Base-by-base conservation (phyloP, 2,329 filamentous ascomycete genomes). In the Aspergillus sp. region DNA sequence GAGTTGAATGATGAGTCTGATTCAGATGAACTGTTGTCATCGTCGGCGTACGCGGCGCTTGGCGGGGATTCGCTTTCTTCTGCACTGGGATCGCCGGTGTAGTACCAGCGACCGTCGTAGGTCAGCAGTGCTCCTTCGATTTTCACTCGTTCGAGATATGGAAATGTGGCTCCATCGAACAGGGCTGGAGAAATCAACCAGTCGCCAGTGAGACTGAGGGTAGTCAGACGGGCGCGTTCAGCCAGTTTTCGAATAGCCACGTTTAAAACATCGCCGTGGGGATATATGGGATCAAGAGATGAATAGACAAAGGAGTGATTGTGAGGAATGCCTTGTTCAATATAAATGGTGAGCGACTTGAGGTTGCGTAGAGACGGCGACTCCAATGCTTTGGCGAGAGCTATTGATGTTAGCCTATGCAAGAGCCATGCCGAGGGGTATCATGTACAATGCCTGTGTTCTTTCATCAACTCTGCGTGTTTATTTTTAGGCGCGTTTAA, bases 71-170 rank as follows among this genome's bases (percentile, higher is more conserved):
- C 10, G 11, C 11, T 12, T 12, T 33, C 5, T 12, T n/a, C 32
- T 33, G n/a, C n/a, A 33, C 6, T 33, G n/a, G 30, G 36, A 28
- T 42, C 11, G 5, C 35, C 39, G 6, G 31, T 37, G 36, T 42
- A 42, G n/a, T 39, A 39, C 36, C 44, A 46, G 11, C 36, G 27
- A 4, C 44, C 44, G 13, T 46, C 39, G 13, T 42, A 42, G 27
- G 39, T 39, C 13, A 32, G 5, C 1, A 36, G 6, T 5, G 39
- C 5, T 10, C 12, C 32, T 13, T 39, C 2, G 13, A 45, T 39
- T 1, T 39, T n/a, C 4, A 45, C 2, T 6, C 39, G 6, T 27
- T 39, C 10, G 5, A 45, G 7, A 29, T 30, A 13, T 6, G 35
- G 33, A 7, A 43, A 43, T 1, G 31, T 28, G 5, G 6, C 13